A percentile compares a stretch with the other conserved stretches of the same genome.
Conservation (phyloP, 768 basidiomycete genomes). For the Boletus rex-veris region DNA sequence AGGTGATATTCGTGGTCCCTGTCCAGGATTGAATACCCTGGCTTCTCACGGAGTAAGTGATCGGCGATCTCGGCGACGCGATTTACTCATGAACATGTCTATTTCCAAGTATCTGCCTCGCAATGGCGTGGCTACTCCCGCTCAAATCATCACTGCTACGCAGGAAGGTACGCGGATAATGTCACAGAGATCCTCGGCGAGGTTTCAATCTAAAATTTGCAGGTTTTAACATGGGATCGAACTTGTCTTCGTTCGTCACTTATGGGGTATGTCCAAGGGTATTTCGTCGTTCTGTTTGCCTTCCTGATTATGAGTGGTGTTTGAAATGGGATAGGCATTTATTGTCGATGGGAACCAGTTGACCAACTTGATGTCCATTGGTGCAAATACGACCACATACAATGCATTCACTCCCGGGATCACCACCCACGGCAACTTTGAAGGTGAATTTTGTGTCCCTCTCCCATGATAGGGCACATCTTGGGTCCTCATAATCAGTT, state of each 20-base stretch:
- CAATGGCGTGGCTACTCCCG: slow-evolving; percentile 16
- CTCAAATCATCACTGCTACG: slow-evolving; percentile 21
- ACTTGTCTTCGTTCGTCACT: slow-evolving; percentile 18
- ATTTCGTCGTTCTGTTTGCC: not conserved
- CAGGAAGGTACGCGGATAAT: slow-evolving; percentile 16
- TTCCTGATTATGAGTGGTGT: not conserved
- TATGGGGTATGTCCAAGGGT: slow-evolving; percentile 15
- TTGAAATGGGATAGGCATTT: slow-evolving; percentile 14
- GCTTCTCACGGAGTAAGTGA: slow-evolving; percentile 27
- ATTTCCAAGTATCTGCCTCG: slow-evolving; percentile 16
- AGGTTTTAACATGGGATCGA: slow-evolving; percentile 27
- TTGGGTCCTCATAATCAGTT: not conserved
- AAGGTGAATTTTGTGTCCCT: slow-evolving; percentile 6
- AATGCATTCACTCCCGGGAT: slow-evolving; percentile 15
- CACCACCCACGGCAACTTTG: slow-evolving; percentile 23
- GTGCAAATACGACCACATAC: slow-evolving; percentile 17
- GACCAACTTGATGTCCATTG: slow-evolving; percentile 28
- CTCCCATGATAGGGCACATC: too few species aligned
- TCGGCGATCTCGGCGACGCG: not conserved
- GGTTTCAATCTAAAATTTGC: not conserved
- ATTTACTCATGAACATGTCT: not conserved
- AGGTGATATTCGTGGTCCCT: slow-evolving; percentile 26
- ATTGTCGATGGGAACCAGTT: slow-evolving; percentile 27
- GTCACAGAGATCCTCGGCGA: not conserved
- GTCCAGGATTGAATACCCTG: slow-evolving; percentile 24